A percentile compares a stretch with the other conserved stretches of the same genome.
phyloP scores from a whole-genome alignment of 805 yeast species.

The Yarrowia bubula region DNA sequence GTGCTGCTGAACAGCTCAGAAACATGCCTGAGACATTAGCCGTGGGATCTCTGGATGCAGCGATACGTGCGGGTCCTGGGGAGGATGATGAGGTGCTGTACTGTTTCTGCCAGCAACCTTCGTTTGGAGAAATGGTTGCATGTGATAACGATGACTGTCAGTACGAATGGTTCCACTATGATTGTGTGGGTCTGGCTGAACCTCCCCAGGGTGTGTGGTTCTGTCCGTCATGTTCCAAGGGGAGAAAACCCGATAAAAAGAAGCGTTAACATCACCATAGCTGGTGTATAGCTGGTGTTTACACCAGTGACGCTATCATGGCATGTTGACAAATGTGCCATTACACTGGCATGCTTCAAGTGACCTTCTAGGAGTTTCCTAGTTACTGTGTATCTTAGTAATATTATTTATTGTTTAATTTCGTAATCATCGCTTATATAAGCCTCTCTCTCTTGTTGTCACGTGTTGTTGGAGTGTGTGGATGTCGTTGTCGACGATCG shows the following conservation, averaged over 20 bases:
- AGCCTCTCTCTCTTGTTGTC: too few relatives aligned
- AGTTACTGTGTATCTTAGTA: too few relatives aligned
- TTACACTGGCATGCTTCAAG: too few relatives aligned
- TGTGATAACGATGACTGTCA: conserved; percentile 90
- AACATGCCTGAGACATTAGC: conserved; percentile 27
- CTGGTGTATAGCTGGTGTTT: too few relatives aligned
- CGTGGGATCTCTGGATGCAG: conserved; percentile 21
- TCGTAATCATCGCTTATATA: too few relatives aligned
- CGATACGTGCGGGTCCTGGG: conserved; percentile 40
- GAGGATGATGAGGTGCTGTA: conserved; percentile 66
- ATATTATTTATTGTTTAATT: too few relatives aligned
- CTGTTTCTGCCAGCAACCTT: conserved; percentile 91
- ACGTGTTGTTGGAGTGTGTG: too few relatives aligned
- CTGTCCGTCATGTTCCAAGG: conserved; percentile 73
- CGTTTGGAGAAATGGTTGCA: conserved; percentile 95
- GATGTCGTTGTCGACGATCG: not conserved
- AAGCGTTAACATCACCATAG: conserved; percentile 32
- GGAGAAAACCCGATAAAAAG: conserved; percentile 34
- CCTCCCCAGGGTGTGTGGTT: conserved; percentile 95
- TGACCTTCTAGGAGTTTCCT: too few relatives aligned
- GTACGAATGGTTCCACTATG: conserved; percentile 94
- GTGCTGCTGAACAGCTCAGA: conserved; percentile 10
- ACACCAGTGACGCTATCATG: too few relatives aligned
- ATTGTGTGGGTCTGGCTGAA: conserved; percentile 82
- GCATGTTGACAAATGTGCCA: too few relatives aligned